A percentile compares a stretch with the other conserved stretches of the same genome.
phyloP scores from a whole-genome alignment of 2,329 filamentous ascomycete genomes.

The Cercospora brassicicola region DNA sequence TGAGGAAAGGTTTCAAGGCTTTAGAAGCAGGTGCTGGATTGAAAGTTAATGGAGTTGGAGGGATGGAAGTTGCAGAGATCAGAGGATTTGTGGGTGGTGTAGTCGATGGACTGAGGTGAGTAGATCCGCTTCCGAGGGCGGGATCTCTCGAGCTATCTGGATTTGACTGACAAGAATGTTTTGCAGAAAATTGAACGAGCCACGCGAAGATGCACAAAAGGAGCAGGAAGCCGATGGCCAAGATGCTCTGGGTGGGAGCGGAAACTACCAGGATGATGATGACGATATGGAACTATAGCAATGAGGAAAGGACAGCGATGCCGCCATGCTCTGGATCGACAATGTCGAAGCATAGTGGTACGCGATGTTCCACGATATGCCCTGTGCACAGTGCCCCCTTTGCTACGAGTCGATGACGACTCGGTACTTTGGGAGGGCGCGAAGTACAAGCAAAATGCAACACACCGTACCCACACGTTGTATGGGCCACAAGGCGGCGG shows the following conservation, averaged over 20 bases:
- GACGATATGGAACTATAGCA: conserved; percentile 57
- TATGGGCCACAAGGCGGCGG: neutral
- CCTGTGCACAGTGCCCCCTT: neutral
- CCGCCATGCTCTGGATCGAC: neutral
- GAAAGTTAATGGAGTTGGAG: conserved; percentile 79
- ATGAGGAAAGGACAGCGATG: neutral
- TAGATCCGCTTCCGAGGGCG: no score
- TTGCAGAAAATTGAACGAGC: conserved; percentile 72
- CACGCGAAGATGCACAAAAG: conserved; percentile 71
- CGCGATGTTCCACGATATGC: neutral
- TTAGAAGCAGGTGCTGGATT: conserved; percentile 71
- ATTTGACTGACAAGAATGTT: neutral
- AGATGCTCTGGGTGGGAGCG: conserved; percentile 51
- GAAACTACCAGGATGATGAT: conserved; percentile 55
- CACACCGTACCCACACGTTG: neutral
- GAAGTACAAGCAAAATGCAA: neutral
- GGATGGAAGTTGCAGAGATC: conserved; percentile 88
- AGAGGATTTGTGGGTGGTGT: conserved; percentile 81
- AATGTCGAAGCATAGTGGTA: neutral
- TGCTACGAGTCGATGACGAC: neutral
- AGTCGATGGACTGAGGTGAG: conserved; percentile 73
- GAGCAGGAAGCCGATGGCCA: conserved; percentile 73
- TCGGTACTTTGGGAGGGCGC: neutral
- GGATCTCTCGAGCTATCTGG: neutral
- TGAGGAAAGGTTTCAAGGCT: conserved; percentile 70